A percentile compares a stretch with the other conserved stretches of the same genome.
phyloP scores from a whole-genome alignment of 139 green algal genomes.

The Chlamydomonas sp. region DNA sequence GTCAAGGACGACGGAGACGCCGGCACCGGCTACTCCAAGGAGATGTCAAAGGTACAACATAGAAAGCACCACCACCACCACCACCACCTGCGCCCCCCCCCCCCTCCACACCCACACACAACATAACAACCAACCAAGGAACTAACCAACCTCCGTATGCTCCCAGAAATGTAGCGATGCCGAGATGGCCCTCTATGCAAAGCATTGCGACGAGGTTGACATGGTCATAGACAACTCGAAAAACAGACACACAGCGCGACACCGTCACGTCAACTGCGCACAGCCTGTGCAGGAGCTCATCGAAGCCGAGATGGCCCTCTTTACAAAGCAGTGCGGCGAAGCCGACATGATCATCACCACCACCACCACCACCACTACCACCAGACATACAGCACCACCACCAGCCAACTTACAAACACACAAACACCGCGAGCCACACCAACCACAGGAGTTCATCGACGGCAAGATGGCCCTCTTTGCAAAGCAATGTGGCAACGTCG shows the following conservation, averaged over 20 bases:
- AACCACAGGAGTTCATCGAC: no score
- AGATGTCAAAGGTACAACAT: constrained; percentile 51
- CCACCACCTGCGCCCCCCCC: no score
- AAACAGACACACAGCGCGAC: no score
- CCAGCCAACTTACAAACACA: no score
- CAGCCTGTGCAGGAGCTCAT: constrained; percentile 5
- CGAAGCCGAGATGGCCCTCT: constrained; percentile 37
- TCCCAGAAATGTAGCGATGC: constrained; percentile 1
- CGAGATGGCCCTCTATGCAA: constrained; percentile 41
- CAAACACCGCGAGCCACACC: no score
- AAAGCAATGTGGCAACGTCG: constrained; percentile 66
- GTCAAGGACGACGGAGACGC: constrained; percentile 16
- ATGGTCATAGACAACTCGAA: constrained; percentile 58
- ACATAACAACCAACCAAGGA: no score
- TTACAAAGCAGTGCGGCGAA: constrained; percentile 61
- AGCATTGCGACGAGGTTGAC: constrained; percentile 73
- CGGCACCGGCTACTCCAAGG: constrained; percentile 65
- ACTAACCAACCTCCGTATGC: no score
- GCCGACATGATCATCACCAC: constrained; percentile 75
- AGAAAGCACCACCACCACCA: no score
- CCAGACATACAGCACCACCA: no score
- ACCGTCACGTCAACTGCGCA: no score
- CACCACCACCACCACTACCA: constrained; percentile 28
- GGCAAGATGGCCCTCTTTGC: constrained; percentile 45
- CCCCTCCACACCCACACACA: no score